Evolutionary conservation across 2,329 filamentous ascomycete genomes (phyloP), one percentile per base, ranked within the genome.

Genomic region (Akanthomyces lecanii): DNA sequence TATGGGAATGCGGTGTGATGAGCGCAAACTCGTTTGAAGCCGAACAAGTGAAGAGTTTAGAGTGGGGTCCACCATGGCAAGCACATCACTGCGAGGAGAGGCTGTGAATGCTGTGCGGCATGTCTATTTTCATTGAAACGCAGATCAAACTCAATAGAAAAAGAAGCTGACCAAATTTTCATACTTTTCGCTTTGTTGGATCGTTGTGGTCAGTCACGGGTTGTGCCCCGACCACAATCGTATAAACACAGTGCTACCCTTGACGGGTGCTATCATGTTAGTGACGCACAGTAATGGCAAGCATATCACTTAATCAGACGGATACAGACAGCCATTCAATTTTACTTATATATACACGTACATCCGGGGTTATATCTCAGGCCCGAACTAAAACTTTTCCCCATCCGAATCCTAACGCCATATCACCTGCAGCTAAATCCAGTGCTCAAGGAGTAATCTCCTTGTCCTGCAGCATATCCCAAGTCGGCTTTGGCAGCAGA

Each of bases 401-500:
- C 25, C 25, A 50, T 8, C 45, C 45, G 28, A 14, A 40, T 10
- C 2, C 38, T 12, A 40, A 5, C 12, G 38, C 38, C 10, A 51
- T n/a, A 8, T n/a, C 5, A 51, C 10, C 18, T 11, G 25, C 18
- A 33, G 18, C 48, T 16, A 28, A n/a, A 21, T 3, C 3, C 56
- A 23, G 50, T 23, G 4, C 4, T 62, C 51, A 62, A 8, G 51
- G 51, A 14, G 44, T 48, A 25, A 40, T 47, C 42, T 63, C 62
- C 42, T 23, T 54, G n/a, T 33, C 28, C 6, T 42, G 42, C 42
- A 63, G 18, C 62, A 63, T 63, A 44, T 63, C 62, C 55, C 55
- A 63, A 16, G 55, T 55, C 55, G 62, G 62, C 21, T 53, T 63
- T 18, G 62, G 62, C 50, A 63, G 18, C 21, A 47, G 56, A 33